A percentile compares a stretch with the other conserved stretches of the same genome.
phyloP scores from a whole-genome alignment of 1,284 basidiomycete species.

The Tetrapyrgos nigripes region DNA sequence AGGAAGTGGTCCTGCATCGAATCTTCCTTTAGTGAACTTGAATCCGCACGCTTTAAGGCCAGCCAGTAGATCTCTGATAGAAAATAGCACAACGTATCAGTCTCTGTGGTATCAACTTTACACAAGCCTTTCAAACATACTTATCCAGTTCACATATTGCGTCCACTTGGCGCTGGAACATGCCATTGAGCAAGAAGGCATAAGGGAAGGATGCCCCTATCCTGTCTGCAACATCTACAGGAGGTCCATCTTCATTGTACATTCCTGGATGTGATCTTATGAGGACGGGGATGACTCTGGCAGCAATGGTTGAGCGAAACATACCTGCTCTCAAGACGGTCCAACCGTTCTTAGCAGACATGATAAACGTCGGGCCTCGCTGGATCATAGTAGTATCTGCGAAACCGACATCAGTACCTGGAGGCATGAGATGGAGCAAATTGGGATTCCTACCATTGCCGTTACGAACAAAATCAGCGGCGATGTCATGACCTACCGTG shows the following conservation, averaged over 20 bases:
- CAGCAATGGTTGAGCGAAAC: neutral
- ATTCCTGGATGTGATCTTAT: constrained; percentile 25
- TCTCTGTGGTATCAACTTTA: constrained; percentile 29
- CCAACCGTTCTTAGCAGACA: constrained; percentile 39
- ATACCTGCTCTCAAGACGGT: constrained; percentile 19
- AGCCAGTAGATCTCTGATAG: constrained; percentile 6
- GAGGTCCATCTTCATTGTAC: constrained; percentile 47
- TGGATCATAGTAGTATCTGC: constrained; percentile 34
- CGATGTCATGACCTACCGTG: constrained; percentile 31
- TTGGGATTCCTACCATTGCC: constrained; percentile 27
- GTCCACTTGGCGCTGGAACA: constrained; percentile 30
- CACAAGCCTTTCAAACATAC: constrained; percentile 29
- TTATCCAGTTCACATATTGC: constrained; percentile 14
- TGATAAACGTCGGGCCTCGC: constrained; percentile 45
- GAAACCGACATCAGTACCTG: neutral
- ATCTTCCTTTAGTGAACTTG: constrained; percentile 9
- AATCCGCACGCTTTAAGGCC: constrained; percentile 12
- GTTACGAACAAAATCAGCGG: constrained; percentile 40
- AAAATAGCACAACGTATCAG: neutral
- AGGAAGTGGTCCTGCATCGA: constrained; percentile 1
- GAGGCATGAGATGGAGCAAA: neutral
- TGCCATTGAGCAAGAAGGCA: constrained; percentile 24
- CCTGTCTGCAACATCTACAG: constrained; percentile 54
- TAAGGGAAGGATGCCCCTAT: constrained; percentile 54
- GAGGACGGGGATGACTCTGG: neutral